A percentile compares a stretch with the other conserved stretches of the same genome.
phyloP scores from a whole-genome alignment of 495 filamentous ascomycete genomes.

The Xylaria scruposa region DNA sequence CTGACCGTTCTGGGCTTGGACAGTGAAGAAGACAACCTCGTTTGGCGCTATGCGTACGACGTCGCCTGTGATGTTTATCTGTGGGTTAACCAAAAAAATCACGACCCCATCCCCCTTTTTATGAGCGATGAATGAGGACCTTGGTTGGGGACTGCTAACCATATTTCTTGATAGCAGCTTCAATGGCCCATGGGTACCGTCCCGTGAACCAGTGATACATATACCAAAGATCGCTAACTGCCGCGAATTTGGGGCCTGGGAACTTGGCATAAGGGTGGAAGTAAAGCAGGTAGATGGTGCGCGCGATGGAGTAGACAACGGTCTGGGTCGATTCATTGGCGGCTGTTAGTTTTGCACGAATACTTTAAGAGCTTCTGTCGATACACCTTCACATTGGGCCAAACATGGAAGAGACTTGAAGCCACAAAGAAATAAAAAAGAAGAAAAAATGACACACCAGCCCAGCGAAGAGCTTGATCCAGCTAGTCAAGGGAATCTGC shows the following conservation, averaged over 20 bases:
- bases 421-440: too few relatives aligned
- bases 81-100: too few relatives aligned
- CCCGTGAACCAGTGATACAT: slow-evolving; percentile 28
- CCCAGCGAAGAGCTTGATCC: too few relatives aligned
- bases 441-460: too few relatives aligned
- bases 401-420: too few relatives aligned
- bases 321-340: too few relatives aligned
- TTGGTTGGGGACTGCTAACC: slow-evolving; percentile 14
- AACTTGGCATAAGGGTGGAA: slow-evolving; percentile 35
- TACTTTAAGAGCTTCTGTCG: too few relatives aligned
- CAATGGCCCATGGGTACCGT: slow-evolving; percentile 32
- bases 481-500: too few relatives aligned
- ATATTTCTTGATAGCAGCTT: slow-evolving; percentile 27
- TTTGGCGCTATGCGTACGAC: slow-evolving; percentile 34
- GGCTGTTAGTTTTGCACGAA: too few relatives aligned
- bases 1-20: slow-evolving; percentile 27
- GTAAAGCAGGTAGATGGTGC: slow-evolving; percentile 27
- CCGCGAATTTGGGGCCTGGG: slow-evolving; percentile 37
- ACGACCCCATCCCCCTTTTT: background rate
- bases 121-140: background rate
- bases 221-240: slow-evolving; percentile 28
- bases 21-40: slow-evolving; percentile 27
- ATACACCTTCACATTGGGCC: too few relatives aligned
- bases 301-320: too few relatives aligned
- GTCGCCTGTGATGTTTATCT: slow-evolving; percentile 16